Conservation (phyloP, 495 filamentous ascomycete genomes). For the Lasiosphaeria ovina region DNA sequence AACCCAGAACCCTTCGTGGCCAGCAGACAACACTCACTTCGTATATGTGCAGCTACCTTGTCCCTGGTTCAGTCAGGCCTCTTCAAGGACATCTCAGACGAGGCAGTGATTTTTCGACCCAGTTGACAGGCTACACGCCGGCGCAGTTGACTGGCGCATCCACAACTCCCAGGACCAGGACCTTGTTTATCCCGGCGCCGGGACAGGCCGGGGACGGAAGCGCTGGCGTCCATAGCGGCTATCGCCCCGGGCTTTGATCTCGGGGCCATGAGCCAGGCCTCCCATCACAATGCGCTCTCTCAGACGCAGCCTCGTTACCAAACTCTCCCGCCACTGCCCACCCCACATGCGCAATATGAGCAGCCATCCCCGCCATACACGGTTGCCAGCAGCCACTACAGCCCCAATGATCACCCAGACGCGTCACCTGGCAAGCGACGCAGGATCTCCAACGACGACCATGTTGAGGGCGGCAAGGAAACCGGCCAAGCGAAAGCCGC, state of each 20-base stretch:
- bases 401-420: slow-evolving; percentile 24
- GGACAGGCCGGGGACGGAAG: slow-evolving; percentile 21
- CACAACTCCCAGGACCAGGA: background rate
- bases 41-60: too few relatives aligned
- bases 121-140: background rate
- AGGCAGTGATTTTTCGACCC: background rate
- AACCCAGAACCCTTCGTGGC: background rate
- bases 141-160: background rate
- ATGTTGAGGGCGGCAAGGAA: background rate
- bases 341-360: slow-evolving; percentile 26
- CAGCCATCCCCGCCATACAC: slow-evolving; percentile 35
- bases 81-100: too few relatives aligned
- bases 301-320: slow-evolving; percentile 10
- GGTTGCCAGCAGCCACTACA: slow-evolving; percentile 29
- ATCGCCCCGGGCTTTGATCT: slow-evolving; percentile 35
- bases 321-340: slow-evolving; percentile 23
- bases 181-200: slow-evolving; percentile 4
- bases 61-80: too few relatives aligned
- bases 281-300: slow-evolving; percentile 11
- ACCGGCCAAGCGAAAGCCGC: background rate
- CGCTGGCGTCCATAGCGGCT: slow-evolving; percentile 33
- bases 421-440: slow-evolving; percentile 29
- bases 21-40: too few relatives aligned
- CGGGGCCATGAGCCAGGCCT: slow-evolving; percentile 21
- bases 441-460: slow-evolving; percentile 5